Evolutionary conservation across 208 protist species (phyloP).

Genomic region (Acanthamoeba triangularis): DNA sequence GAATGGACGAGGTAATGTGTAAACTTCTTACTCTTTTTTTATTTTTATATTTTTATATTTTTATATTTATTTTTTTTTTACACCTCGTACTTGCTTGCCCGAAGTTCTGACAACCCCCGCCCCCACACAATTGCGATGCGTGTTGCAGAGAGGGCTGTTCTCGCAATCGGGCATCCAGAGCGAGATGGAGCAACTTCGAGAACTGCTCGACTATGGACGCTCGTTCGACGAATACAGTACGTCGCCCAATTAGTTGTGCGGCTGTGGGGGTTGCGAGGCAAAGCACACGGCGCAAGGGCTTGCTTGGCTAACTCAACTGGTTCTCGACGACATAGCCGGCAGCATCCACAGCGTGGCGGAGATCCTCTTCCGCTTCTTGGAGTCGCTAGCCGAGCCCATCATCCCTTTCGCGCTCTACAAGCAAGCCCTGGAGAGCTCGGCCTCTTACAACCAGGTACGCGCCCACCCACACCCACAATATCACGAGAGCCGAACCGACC

Average conservation of each 20-base stretch:
- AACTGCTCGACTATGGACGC: slow-evolving; percentile 84
- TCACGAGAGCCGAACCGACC: too few species aligned
- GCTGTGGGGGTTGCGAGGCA: not conserved
- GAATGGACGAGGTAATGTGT: slow-evolving; percentile 82
- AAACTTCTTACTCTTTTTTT: too few species aligned
- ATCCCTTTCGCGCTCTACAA: slow-evolving; percentile 85
- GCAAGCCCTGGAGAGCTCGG: slow-evolving; percentile 80
- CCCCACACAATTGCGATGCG: not conserved
- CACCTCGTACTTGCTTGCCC: not conserved
- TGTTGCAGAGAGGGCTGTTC: slow-evolving; percentile 80
- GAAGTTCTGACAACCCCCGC: not conserved
- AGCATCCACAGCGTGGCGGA: slow-evolving; percentile 86
- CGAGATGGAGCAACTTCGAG: slow-evolving; percentile 84
- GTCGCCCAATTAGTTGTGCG: not conserved
- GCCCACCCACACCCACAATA: not conserved
- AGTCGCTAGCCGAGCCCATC: slow-evolving; percentile 82
- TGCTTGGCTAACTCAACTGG: too few species aligned
- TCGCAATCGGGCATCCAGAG: slow-evolving; percentile 63
- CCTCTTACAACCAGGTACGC: slow-evolving; percentile 56
- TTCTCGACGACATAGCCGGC: not conserved
- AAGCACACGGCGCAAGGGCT: too few species aligned
- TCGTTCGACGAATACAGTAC: slow-evolving; percentile 77
- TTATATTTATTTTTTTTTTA: not conserved
- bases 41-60: not conserved
- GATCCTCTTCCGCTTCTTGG: slow-evolving; percentile 85